A percentile compares a stretch with the other conserved stretches of the same genome.
Evolutionary conservation across 306 rosid species (phyloP).

Genomic region (Hippophae tibetana): DNA sequence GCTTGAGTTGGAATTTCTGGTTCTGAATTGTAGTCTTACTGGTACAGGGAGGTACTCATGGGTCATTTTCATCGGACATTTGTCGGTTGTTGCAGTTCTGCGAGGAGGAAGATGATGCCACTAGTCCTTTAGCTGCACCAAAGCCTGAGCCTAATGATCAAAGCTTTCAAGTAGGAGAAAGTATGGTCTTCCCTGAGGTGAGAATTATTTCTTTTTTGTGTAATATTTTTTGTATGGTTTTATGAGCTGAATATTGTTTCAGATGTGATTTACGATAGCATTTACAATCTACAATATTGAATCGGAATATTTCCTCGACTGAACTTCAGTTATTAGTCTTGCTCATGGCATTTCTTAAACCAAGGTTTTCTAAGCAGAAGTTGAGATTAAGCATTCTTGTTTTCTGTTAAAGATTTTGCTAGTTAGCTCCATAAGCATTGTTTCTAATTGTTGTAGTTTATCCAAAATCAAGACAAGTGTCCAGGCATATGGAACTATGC

Average conservation of each 20-base stretch:
- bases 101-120: constrained; percentile 99
- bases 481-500: too few species aligned
- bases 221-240: neutral
- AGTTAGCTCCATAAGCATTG: neutral
- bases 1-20: constrained; percentile 25
- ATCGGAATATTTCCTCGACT: too few species aligned
- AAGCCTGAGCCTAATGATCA: constrained; percentile 85
- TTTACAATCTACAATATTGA: too few species aligned
- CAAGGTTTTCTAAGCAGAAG: too few species aligned
- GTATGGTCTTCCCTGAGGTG: constrained; percentile 56
- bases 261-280: too few species aligned
- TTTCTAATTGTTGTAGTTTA: neutral
- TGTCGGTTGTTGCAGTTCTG: constrained; percentile 80
- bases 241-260: neutral
- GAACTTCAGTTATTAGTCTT: too few species aligned
- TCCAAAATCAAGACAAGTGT: too few species aligned
- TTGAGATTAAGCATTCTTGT: too few species aligned
- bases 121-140: constrained; percentile 77
- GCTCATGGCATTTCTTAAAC: too few species aligned
- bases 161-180: constrained; percentile 48
- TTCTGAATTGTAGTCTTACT: constrained; percentile 40
- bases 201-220: constrained; percentile 11
- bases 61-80: constrained; percentile 95
- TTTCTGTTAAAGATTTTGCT: too few species aligned
- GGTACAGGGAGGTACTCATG: constrained; percentile 83